Evolutionary conservation across 1,139 yeast genomes (phyloP).

Genomic region (Candida glucosophila): DNA sequence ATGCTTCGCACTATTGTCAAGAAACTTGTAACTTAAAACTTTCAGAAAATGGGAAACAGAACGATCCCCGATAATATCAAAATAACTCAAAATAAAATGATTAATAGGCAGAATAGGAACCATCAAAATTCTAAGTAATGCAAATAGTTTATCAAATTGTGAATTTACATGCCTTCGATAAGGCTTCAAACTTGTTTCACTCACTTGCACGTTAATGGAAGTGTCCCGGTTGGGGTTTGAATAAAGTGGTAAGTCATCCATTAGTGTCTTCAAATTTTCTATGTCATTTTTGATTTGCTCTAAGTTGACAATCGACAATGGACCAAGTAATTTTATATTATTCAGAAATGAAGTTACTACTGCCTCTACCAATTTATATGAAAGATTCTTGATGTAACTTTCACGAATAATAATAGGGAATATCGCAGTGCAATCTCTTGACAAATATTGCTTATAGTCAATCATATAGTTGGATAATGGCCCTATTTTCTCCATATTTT

Average conservation of each 20-base stretch:
- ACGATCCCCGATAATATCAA: constrained; percentile 59
- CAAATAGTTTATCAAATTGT: constrained; percentile 48
- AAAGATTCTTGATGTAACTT: constrained; percentile 60
- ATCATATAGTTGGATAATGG: constrained; percentile 65
- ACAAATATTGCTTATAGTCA: constrained; percentile 44
- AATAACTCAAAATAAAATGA: constrained; percentile 57
- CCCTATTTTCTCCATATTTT: constrained; percentile 48
- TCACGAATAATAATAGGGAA: constrained; percentile 61
- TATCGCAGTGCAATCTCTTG: constrained; percentile 38
- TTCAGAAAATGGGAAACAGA: constrained; percentile 56
- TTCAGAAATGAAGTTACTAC: constrained; percentile 50
- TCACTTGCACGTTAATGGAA: constrained; percentile 6
- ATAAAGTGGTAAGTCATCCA: constrained; percentile 43
- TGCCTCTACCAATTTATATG: constrained; percentile 69
- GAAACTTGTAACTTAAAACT: constrained; percentile 56
- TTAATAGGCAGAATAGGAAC: constrained; percentile 56
- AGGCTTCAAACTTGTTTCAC: constrained; percentile 18
- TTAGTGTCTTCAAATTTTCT: constrained; percentile 49
- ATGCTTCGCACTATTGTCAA: constrained; percentile 35
- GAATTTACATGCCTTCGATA: constrained; percentile 42
- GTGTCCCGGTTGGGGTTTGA: constrained; percentile 23
- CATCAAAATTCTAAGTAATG: constrained; percentile 56
- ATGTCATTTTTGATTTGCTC: constrained; percentile 78
- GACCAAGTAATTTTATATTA: constrained; percentile 51
- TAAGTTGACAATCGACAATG: constrained; percentile 61